Conservation (phyloP, 176 grass and related monocot species). For the Cenchrus americanus region DNA sequence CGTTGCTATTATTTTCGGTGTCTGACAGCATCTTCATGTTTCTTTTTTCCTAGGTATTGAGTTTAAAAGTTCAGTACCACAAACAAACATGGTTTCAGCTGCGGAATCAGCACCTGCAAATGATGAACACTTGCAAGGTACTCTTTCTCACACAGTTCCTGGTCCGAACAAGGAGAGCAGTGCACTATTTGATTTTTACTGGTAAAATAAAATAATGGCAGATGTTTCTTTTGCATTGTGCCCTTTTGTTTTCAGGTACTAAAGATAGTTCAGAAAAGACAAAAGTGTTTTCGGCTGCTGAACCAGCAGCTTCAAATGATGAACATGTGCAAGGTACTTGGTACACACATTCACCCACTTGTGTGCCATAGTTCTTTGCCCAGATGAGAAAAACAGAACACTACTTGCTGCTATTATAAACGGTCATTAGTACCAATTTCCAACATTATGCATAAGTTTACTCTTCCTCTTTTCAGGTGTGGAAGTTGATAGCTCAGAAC, state of each 20-base stretch:
- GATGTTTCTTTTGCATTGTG: background rate
- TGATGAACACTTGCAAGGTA: slow-evolving; percentile 37
- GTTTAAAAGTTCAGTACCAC: slow-evolving; percentile 6
- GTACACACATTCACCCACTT: background rate
- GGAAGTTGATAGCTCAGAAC: slow-evolving; percentile 15
- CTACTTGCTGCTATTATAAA: background rate
- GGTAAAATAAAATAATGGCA: background rate
- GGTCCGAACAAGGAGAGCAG: background rate
- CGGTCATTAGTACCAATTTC: background rate
- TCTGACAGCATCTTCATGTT: background rate
- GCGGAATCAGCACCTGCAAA: slow-evolving; percentile 13
- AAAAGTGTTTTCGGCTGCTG: slow-evolving; percentile 23
- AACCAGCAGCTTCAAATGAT: slow-evolving; percentile 3
- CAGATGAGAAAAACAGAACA: background rate
- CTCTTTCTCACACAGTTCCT: background rate
- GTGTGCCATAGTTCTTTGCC: background rate
- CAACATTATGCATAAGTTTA: background rate
- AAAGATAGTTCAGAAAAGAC: slow-evolving; percentile 4
- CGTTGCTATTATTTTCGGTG: background rate
- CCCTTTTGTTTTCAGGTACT: slow-evolving; percentile 32
- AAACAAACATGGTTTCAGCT: slow-evolving; percentile 17
- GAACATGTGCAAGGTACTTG: slow-evolving; percentile 31
- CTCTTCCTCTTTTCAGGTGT: background rate
- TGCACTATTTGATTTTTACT: background rate
- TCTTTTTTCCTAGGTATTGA: background rate